These are phyloP conservation scores for Colletotrichum eremochloae DNA, from an alignment of 2,329 filamentous ascomycete species.

Conservation along the genomic window DNA sequence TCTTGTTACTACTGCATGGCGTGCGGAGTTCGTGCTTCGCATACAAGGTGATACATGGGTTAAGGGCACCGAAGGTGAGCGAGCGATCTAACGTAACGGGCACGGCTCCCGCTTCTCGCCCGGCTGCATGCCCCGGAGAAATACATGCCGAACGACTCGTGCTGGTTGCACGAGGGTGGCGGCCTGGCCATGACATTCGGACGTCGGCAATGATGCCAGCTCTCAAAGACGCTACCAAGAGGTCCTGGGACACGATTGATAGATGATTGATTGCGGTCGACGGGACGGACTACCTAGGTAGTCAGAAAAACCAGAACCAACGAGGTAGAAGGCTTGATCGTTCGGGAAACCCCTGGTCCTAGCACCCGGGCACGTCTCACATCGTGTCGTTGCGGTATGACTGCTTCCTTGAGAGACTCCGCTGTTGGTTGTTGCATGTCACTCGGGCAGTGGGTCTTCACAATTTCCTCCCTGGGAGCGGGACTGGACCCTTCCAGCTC, in stretches of 20 bases:
- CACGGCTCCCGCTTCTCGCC: conserved; percentile 22
- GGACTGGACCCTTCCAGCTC: conserved; percentile 2
- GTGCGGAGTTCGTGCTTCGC: conserved; percentile 23
- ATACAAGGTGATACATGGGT: conserved; percentile 36
- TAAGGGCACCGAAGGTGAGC: not conserved
- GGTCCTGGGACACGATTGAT: not conserved
- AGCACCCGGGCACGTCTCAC: not conserved
- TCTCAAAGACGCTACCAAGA: not conserved
- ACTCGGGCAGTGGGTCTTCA: conserved; percentile 24
- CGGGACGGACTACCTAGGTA: not conserved
- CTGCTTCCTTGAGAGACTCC: conserved; percentile 5
- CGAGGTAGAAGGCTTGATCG: conserved; percentile 6
- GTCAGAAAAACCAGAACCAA: conserved; percentile 1
- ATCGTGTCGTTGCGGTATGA: not conserved
- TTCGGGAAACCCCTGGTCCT: not conserved
- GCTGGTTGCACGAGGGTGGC: not conserved
- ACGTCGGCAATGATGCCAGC: not conserved
- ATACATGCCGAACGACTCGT: conserved; percentile 23
- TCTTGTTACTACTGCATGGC: conserved; percentile 4
- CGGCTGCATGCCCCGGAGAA: conserved; percentile 14
- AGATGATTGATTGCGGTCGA: conserved; percentile 15
- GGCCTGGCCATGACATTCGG: not conserved
- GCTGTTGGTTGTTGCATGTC: conserved; percentile 38
- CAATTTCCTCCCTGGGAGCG: not conserved
- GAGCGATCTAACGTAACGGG: conserved; percentile 35